Evolutionary conservation across 345 rosid species (phyloP).

Genomic region (Syzygium aqueum): DNA sequence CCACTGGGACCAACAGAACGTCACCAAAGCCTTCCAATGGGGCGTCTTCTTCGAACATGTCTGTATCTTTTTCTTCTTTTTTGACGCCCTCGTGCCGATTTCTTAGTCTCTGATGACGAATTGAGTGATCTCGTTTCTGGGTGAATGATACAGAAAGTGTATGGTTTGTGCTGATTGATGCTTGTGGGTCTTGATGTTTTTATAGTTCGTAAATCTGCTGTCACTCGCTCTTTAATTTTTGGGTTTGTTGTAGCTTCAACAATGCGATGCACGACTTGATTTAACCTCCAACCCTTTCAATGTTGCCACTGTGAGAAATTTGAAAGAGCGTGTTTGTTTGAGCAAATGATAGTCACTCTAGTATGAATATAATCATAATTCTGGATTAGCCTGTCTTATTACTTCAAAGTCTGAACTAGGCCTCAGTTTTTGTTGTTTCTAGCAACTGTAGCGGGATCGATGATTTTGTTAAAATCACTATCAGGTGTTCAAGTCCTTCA

Average conservation of each 20-base stretch:
- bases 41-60: conserved; percentile 71
- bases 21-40: conserved; percentile 66
- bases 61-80: not conserved
- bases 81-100: not conserved
- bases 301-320: not conserved
- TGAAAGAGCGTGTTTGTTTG: not conserved
- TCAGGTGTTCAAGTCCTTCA: conserved; percentile 7
- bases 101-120: not conserved
- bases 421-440: not conserved
- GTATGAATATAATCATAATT: not conserved
- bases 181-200: not conserved
- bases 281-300: not conserved
- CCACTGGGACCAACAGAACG: conserved; percentile 54
- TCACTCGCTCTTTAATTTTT: not conserved
- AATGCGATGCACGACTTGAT: not conserved
- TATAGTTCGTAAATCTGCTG: not conserved
- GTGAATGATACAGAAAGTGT: not conserved
- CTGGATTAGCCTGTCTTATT: not conserved
- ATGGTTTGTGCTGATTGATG: not conserved
- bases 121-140: not conserved
- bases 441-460: not conserved
- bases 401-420: not conserved
- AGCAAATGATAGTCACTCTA: not conserved
- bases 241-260: not conserved
- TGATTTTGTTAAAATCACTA: not conserved